Base-by-base conservation (phyloP, 768 basidiomycete species). In the Lyophyllum atratum region DNA sequence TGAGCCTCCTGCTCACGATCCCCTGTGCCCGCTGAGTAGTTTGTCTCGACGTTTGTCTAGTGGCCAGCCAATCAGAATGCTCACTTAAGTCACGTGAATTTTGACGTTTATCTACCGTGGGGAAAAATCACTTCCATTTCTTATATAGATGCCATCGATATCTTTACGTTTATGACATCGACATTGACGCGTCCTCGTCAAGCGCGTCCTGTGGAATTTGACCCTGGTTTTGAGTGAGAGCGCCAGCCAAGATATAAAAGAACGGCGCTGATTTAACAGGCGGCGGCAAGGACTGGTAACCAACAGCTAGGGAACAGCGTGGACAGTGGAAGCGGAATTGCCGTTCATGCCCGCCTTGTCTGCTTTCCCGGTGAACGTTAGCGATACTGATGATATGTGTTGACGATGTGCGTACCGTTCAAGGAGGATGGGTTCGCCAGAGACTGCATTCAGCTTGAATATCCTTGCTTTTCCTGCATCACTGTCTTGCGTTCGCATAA, bases 181-280 rank as follows among this genome's bases (percentile, higher is more conserved):
- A 60, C 64, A 66, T 59, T 43, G 21, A 31, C 14, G 11, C 11
- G 9, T 55, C 47, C 39, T 82, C 79, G 49, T 89, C 86, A 66
- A 95, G 93, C 6, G 94, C 94, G 61, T 92, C 92, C 45, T 80
- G 72, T 10, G 94, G 94, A 29, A 94, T 74, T 66, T 93, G 87
- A 31, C 94, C 94, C 76, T 96, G 94, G 62, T 89, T 75, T 66
- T 90, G 90, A n/a, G 91, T 93, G 55, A 96, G 79, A 17, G 92
- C 88, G 4, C 94, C 94, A 45, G 84, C 78, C 48, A 92, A 63
- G 53, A 95, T 84, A 68, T 95, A 96, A 34, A 95, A 65, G 70
- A 86, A 95, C 1, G 90, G 85, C 2, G 83, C 87, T 2, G 85
- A 83, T 72, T 91, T 93, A 42, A 80, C 78, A 31, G 93, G 92